Base-by-base conservation (phyloP, 306 rosid species). In the Sesbania bispinosa region DNA sequence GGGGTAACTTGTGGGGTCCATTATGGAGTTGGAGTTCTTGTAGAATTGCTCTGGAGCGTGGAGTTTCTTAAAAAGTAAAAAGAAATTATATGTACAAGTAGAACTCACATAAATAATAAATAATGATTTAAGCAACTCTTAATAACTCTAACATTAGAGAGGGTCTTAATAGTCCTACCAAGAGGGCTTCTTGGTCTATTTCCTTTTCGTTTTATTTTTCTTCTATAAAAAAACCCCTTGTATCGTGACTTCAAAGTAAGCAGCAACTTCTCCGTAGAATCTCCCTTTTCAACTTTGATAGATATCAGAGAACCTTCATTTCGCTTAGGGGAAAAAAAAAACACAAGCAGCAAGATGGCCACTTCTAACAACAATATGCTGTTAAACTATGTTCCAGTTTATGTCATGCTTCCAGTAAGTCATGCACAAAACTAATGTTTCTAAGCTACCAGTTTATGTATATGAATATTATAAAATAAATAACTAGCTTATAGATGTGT, bases 321-420 rank as follows among this genome's bases (percentile, higher is more conserved):
- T n/a, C n/a, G n/a, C n/a, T n/a, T n/a, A n/a, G n/a, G n/a, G n/a
- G n/a, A n/a, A n/a, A n/a, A n/a, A n/a, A n/a, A n/a, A n/a, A n/a
- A n/a, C 39, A 35, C 85, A 84, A 85, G 78, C 67, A 36, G 24
- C 30, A 53, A 52, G 57, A 47, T 73, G 80, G 33, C 41, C 13
- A 20, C 68, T 57, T 18, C 68, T n/a, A 60, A 80, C 26, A 52
- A 70, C 62, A 85, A 85, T 84, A 43, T 87, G 90, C 76, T 92
- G 0, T 67, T 68, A 62, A 89, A 89, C 62, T 92, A 92, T 57
- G 98, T 92, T 62, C 98, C 98, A 54, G 65, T 86, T 47, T 86
- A 78, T 54, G 91, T 90, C 52, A 92, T 92, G 98, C 98, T 89
- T 66, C 97, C 92, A 3, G 92, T 90, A 81, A 85, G 90, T 88